Evolutionary conservation across 2,329 filamentous ascomycete species (phyloP), one percentile per base, ranked within the genome.

Genomic region (Drechslera avenae): DNA sequence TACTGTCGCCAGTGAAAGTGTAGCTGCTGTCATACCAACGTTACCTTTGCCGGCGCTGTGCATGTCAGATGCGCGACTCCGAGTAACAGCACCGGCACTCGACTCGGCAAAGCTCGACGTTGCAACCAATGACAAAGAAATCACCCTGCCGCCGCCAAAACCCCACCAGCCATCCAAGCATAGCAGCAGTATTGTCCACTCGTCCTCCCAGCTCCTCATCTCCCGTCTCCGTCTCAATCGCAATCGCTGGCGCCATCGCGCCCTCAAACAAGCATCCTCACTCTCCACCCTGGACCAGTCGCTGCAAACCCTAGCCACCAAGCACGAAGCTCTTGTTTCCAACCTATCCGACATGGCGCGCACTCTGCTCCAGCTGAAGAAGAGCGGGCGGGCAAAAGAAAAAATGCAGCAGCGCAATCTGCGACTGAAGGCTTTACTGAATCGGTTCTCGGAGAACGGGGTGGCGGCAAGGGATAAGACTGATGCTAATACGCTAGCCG

Each of bases 331-430:
- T 21, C 51, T 61, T 2, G 34, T 33, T 3, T 23, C 37, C 10
- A 30, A 58, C 8, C 31, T 60, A 3, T 39, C 47, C 7, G 45
- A 62, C 12, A 30, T 45, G 2, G 19, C 43, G 3, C 50, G 50
- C 12, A 37, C 28, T 2, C 44, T 56, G 3, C 30, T 30, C 17
- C 48, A 37, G 3, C 39, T 63, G 5, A 53, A 54, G 39, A 59
- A 57, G 35, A 58, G 53, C 35, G 58, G 62, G n/a, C 52, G 54
- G 12, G 35, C 46, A 6, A 64, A 63, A 16, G 58, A 41, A 4
- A 62, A 59, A 28, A 35, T 62, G 8, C 48, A 46, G 35, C 54
- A 63, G 52, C 54, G 51, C 0, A 63, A 62, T 32, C 34, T 63
- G 14, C 44, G 31, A 12, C 37, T 61, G 10, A 61, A 64, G 36